Conservation (phyloP, 2,329 filamentous ascomycete genomes). For the Diaporthe ampelina region DNA sequence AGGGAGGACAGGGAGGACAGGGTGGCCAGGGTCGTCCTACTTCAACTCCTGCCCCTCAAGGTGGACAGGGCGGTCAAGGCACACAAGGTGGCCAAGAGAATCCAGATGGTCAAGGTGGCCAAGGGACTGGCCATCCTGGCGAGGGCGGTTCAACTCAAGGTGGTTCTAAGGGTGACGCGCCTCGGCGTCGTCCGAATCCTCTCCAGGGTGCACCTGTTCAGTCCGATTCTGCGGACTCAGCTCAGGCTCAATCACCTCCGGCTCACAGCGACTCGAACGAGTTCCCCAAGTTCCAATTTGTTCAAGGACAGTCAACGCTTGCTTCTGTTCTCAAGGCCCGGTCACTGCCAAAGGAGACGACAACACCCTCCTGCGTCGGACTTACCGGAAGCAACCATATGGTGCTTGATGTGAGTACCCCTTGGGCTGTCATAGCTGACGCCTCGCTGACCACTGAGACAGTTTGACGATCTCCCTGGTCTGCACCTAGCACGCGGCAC, state of each 20-base stretch:
- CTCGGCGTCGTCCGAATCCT: not conserved
- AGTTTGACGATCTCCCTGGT: constrained; percentile 46
- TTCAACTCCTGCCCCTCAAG: not conserved
- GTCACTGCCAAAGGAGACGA: not conserved
- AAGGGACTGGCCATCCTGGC: no score
- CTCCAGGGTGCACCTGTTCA: constrained; percentile 26
- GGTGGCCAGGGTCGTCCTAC: not conserved
- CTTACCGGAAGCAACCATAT: constrained; percentile 32
- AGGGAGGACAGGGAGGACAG: not conserved
- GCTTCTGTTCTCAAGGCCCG: constrained; percentile 34
- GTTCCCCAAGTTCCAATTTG: not conserved
- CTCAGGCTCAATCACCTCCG: constrained; percentile 18
- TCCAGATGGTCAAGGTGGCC: no score
- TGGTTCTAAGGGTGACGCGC: not conserved
- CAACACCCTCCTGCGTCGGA: constrained; percentile 37
- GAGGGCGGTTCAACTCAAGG: constrained; percentile 8
- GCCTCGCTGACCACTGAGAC: constrained; percentile 12
- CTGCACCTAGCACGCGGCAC: constrained; percentile 22
- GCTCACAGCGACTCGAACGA: constrained; percentile 17
- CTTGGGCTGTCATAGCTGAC: no score
- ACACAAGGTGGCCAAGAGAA: not conserved
- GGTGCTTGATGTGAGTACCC: constrained; percentile 41
- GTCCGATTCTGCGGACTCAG: not conserved
- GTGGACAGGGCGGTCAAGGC: not conserved
- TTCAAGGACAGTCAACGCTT: constrained; percentile 11